Evolutionary conservation across 305 asterid genomes (phyloP), one percentile per base, ranked within the genome.

Genomic region (Fraxinus dipetala): DNA sequence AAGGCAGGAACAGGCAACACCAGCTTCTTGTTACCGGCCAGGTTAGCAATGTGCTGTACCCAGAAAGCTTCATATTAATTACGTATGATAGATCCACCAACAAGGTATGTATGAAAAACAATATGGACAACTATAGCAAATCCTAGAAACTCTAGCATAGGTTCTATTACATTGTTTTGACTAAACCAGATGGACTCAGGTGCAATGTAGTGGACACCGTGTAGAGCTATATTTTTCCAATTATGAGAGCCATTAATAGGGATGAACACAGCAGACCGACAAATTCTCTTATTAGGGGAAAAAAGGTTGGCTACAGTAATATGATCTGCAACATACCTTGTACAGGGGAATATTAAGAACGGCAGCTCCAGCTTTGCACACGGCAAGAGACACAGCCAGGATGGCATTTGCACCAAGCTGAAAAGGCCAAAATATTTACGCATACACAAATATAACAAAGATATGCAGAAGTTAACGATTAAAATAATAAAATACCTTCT

Each of bases 1-100:
- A 95, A 95, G 75, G 98, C 98, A 38, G 98, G 98, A 48, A 95
- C 98, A 26, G 98, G 98, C 77, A 95, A 92, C 79, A 95, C 97
- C 85, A 95, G 83, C 84, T 92, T 93, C 88, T 91, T 95, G 92
- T 95, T 95, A 35, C 98, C 98, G 38, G 98, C 97, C 16, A 95
- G 82, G 85, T 93, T 94, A 84, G 98, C 98, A 84, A 95, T 95
- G 91, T 95, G 98, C 98, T 95, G 93, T 84, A 87, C 32, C 16
- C 20, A 48, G 82, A 13, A 0, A 36, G 6, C 6, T 5, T 35
- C 36, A 11, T 65, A 65, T 10, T 65, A 11, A 65, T 26, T n/a
- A 8, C 20, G 28, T 28, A 67, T 0, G 11, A 67, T 30, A 1
- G 38, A 63, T 63, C 34, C 72, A 8, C 34, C 7, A 34, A 4